These are phyloP conservation scores for Aspergillus hiratsukae DNA, from an alignment of 2,329 filamentous ascomycete genomes.

Conservation along the genomic window DNA sequence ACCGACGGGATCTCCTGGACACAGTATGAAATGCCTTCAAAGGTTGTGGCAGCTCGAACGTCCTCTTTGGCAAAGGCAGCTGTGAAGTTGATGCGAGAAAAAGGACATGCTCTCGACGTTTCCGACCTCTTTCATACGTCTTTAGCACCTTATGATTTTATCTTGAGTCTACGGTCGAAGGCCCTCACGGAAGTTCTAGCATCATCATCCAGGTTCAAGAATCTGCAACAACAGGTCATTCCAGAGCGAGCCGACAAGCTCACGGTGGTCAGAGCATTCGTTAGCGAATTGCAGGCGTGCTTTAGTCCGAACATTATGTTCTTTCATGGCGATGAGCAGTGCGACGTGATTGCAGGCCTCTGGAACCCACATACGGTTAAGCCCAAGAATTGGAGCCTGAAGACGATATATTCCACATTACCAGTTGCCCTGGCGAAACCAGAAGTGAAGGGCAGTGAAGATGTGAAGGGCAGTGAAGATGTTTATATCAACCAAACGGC, in stretches of 20 bases:
- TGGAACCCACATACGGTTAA: constrained; percentile 55
- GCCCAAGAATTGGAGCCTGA: constrained; percentile 32
- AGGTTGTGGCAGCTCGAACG: constrained; percentile 79
- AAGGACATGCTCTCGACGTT: constrained; percentile 52
- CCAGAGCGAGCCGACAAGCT: constrained; percentile 48
- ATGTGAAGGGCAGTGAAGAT: constrained; percentile 19
- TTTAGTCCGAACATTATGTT: constrained; percentile 72
- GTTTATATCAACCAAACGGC: constrained; percentile 37
- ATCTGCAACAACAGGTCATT: constrained; percentile 57
- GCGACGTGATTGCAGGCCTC: constrained; percentile 58
- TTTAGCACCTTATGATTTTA: constrained; percentile 75
- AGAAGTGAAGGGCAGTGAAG: constrained; percentile 10
- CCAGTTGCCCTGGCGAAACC: constrained; percentile 15
- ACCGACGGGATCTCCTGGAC: constrained; percentile 76
- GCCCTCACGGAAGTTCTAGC: constrained; percentile 39
- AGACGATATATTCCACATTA: constrained; percentile 34
- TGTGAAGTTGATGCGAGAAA: constrained; percentile 54
- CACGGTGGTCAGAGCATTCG: constrained; percentile 59
- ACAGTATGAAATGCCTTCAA: constrained; percentile 63
- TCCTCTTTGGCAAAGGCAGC: constrained; percentile 76
- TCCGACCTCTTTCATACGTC: constrained; percentile 67
- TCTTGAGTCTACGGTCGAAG: constrained; percentile 65
- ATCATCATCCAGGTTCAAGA: constrained; percentile 62
- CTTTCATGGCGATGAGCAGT: constrained; percentile 63
- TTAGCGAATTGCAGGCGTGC: constrained; percentile 61